A percentile compares a stretch with the other conserved stretches of the same genome.
Evolutionary conservation across 1,284 basidiomycete species (phyloP).

Genomic region (Cryptococcus sp.): DNA sequence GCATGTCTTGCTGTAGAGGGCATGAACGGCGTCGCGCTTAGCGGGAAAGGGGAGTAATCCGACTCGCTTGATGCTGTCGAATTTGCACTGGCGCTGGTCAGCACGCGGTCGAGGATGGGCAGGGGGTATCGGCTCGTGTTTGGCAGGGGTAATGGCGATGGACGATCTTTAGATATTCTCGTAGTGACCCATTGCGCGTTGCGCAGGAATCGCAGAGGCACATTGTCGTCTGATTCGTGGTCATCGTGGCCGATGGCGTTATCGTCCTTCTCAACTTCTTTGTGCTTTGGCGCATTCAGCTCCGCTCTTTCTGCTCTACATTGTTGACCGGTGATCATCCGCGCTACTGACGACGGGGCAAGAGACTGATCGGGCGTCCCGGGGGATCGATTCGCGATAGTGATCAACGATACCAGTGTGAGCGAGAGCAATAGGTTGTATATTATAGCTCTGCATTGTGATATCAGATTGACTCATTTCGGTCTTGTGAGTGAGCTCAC

Average conservation of each 20-base stretch:
- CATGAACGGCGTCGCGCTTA: conserved; percentile 28
- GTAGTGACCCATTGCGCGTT: conserved; percentile 30
- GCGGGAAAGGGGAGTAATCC: conserved; percentile 31
- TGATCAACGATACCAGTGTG: conserved; percentile 30
- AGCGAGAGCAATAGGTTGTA: conserved; percentile 31
- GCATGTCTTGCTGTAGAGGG: conserved; percentile 21
- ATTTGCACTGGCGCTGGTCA: neutral
- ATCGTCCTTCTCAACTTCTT: neutral
- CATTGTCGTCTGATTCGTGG: conserved; percentile 30
- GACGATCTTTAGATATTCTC: conserved; percentile 26
- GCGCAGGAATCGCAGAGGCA: conserved; percentile 33
- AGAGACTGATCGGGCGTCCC: conserved; percentile 33
- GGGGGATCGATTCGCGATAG: conserved; percentile 25
- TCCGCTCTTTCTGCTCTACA: too few relatives aligned
- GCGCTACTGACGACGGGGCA: conserved; percentile 19
- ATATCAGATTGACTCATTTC: neutral
- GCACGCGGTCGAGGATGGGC: too few relatives aligned
- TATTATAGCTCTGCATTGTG: conserved; percentile 22
- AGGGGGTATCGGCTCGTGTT: neutral
- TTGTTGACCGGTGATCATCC: too few relatives aligned
- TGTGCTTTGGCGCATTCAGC: too few relatives aligned
- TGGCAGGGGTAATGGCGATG: conserved; percentile 29
- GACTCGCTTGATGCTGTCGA: conserved; percentile 2
- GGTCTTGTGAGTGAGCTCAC: conserved; percentile 15
- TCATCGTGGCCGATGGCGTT: conserved; percentile 5